Evolutionary conservation across 2,329 filamentous ascomycete genomes (phyloP), one percentile per base, ranked within the genome.

Genomic region (Alternaria incomplexa): DNA sequence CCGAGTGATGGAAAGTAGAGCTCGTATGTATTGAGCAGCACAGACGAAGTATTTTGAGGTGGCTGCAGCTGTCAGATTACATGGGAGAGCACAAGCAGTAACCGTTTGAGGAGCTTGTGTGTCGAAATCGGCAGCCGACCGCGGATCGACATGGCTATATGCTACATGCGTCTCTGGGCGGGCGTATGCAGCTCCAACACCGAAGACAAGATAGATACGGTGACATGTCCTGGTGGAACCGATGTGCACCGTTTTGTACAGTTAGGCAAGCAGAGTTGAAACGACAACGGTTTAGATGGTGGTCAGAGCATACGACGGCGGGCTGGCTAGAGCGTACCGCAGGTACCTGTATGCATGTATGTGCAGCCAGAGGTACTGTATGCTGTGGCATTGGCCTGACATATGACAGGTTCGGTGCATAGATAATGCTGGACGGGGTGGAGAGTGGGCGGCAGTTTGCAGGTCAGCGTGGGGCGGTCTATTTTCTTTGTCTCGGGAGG

Each of bases 271-370:
- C 43, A 43, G 57, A 26, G 48, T 44, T 52, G 56, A 58, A 44
- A 58, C 46, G 46, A 22, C 46, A 51, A 58, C 46, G 32, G 56
- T 58, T 51, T 43, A 32, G 45, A 56, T 32, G 50, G 23, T 59
- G 61, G 61, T 46, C 46, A 50, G 32, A 40, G 56, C 48, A 53
- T 50, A 57, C 32, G 28, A 30, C 23, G 11, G 15, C 20, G 28
- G 45, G 45, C 32, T 50, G 46, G 44, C 26, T 45, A 23, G 43
- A 55, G 32, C 20, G 48, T 22, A 62, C 20, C 4, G 32, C 52
- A 59, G 40, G 20, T 52, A 56, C 63, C 59, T 32, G 54, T 50
- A 57, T 65, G 53, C 55, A 58, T 48, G 28, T 17, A 56, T 65
- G 64, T 32, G 48, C 61, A 56, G 56, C 26, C 11, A 58, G 56